A percentile compares a stretch with the other conserved stretches of the same genome.
phyloP scores from a whole-genome alignment of 2,329 filamentous ascomycete genomes.

The Cytospora leucostoma region DNA sequence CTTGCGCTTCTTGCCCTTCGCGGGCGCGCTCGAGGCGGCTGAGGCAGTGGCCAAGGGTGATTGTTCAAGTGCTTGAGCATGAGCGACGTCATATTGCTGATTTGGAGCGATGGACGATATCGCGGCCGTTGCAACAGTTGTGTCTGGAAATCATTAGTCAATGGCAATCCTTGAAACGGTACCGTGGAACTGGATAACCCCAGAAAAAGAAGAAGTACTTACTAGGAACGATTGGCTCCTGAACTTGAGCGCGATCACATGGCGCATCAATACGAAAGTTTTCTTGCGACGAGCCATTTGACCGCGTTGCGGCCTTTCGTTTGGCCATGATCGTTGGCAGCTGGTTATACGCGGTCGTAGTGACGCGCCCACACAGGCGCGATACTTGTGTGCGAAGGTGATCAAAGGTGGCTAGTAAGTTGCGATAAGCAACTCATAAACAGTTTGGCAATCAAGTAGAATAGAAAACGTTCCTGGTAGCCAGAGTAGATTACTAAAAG shows the following conservation, averaged over 20 bases:
- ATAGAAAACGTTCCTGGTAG: conserved; percentile 2
- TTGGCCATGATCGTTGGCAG: neutral
- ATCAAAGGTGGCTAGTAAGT: neutral
- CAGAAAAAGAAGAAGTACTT: neutral
- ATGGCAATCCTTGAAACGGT: neutral
- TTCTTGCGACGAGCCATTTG: neutral
- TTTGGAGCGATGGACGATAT: neutral
- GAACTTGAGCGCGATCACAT: neutral
- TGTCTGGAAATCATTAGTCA: neutral
- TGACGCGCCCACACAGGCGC: neutral
- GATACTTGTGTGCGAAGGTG: neutral
- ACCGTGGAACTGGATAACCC: neutral
- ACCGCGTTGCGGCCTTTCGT: neutral
- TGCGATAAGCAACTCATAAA: neutral
- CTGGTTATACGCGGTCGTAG: neutral
- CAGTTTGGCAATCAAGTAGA: neutral
- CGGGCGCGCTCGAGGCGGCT: neutral
- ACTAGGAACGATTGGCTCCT: neutral
- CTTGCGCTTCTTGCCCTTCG: neutral
- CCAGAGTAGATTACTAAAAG: neutral
- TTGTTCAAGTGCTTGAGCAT: neutral
- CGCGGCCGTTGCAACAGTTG: neutral
- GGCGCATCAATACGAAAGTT: neutral
- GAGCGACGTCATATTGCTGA: neutral
- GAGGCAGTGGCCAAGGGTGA: neutral